These are phyloP conservation scores for Cryptococcus depauperatus DNA, from an alignment of 1,284 basidiomycete genomes.

Conservation along the genomic window DNA sequence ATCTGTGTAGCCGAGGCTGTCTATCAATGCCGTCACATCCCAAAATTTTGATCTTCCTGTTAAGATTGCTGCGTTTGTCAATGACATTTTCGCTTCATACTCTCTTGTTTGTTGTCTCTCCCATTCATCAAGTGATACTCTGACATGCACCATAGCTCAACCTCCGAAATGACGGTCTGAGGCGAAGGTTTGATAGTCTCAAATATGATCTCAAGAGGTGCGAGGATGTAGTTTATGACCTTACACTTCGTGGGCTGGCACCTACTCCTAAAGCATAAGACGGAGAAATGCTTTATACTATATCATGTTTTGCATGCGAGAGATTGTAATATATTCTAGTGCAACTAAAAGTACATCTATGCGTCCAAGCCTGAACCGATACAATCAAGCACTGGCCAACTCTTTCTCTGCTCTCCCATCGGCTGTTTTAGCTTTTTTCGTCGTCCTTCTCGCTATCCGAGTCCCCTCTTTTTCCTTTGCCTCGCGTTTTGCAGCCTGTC, in stretches of 20 bases:
- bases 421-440: not conserved
- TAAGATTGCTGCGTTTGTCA: constrained; percentile 44
- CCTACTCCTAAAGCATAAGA: constrained; percentile 2
- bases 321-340: no score
- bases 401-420: no score
- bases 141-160: constrained; percentile 31
- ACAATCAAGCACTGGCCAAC: constrained; percentile 4
- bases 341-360: no score
- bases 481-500: constrained; percentile 11
- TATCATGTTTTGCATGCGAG: no score
- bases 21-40: constrained; percentile 44
- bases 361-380: no score
- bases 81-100: constrained; percentile 45
- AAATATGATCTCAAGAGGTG: constrained; percentile 47
- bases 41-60: constrained; percentile 42
- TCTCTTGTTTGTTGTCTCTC: constrained; percentile 38
- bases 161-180: constrained; percentile 43
- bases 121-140: not conserved
- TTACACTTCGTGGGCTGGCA: constrained; percentile 37
- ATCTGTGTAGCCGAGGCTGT: constrained; percentile 36
- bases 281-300: no score
- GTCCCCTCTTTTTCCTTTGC: constrained; percentile 7
- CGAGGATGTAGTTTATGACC: constrained; percentile 46
- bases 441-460: constrained; percentile 1
- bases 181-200: constrained; percentile 44